These are phyloP conservation scores for Polytrichum formosum DNA, from an alignment of 225 moss, liverwort and hornwort species.

Conservation along the genomic window DNA sequence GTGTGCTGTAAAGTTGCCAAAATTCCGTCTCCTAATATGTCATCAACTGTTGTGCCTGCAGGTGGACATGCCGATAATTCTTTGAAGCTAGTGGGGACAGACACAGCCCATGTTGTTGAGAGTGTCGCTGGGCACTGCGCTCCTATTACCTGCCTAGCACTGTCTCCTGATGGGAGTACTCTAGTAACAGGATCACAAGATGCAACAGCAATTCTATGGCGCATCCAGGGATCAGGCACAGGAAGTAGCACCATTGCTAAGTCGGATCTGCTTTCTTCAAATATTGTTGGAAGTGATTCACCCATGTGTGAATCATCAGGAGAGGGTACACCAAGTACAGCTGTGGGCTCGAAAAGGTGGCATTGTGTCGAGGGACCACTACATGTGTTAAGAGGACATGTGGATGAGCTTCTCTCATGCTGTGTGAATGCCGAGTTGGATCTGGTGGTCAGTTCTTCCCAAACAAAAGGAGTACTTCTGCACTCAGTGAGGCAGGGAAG, in stretches of 20 bases:
- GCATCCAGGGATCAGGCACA: constrained; percentile 62
- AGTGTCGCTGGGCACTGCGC: constrained; percentile 75
- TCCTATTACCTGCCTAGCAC: constrained; percentile 78
- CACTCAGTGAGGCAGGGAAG: constrained; percentile 80
- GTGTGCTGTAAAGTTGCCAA: too few species aligned
- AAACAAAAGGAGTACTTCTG: constrained; percentile 69
- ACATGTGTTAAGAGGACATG: constrained; percentile 81
- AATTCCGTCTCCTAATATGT: too few species aligned
- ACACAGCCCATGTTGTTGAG: constrained; percentile 69
- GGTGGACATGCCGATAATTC: constrained; percentile 92
- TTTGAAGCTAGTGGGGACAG: constrained; percentile 78
- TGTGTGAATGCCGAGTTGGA: constrained; percentile 83
- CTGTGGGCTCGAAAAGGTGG: constrained; percentile 48
- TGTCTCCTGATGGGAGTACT: constrained; percentile 79
- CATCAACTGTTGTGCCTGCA: constrained; percentile 16
- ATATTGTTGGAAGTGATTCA: constrained; percentile 3
- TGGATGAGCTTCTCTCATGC: constrained; percentile 73
- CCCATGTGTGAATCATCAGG: constrained; percentile 58
- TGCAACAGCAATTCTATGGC: constrained; percentile 80
- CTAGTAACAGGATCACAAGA: constrained; percentile 84
- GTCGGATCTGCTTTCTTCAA: constrained; percentile 43
- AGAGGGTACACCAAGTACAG: constrained; percentile 38
- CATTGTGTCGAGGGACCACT: constrained; percentile 77
- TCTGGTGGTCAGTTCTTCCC: constrained; percentile 71
- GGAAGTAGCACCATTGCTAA: constrained; percentile 47